Conservation (phyloP, 2,329 filamentous ascomycete species). For the Eutypella sp. region DNA sequence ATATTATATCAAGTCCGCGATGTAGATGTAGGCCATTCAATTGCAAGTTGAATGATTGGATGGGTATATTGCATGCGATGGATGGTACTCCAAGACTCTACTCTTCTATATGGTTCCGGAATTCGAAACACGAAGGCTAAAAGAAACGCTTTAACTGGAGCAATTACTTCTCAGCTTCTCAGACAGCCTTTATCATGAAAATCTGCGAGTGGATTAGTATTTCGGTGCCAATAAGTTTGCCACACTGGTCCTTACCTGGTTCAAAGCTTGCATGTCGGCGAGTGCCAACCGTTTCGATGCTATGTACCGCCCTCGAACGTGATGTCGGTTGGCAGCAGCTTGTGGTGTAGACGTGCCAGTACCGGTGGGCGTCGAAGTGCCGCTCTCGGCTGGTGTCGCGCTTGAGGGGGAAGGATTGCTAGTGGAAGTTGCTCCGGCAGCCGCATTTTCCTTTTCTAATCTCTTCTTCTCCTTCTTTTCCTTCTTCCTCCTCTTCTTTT, state of each 20-base stretch:
- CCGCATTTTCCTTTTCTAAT: constrained; percentile 38
- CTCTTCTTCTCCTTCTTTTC: constrained; percentile 40
- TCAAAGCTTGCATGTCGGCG: constrained; percentile 74
- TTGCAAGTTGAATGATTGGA: too few species aligned
- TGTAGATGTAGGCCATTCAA: too few species aligned
- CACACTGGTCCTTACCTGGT: constrained; percentile 58
- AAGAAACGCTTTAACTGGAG: too few species aligned
- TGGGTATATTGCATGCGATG: too few species aligned
- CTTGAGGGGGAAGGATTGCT: constrained; percentile 14
- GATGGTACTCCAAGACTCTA: too few species aligned
- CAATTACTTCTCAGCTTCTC: too few species aligned
- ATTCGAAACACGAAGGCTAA: too few species aligned
- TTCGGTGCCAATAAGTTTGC: neutral
- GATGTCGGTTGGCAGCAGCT: constrained; percentile 58
- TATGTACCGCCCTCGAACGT: constrained; percentile 76
- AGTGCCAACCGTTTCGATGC: constrained; percentile 82
- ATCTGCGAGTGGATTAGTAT: constrained; percentile 22
- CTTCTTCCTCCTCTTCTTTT: constrained; percentile 42
- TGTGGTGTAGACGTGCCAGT: constrained; percentile 43
- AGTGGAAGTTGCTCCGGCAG: constrained; percentile 19
- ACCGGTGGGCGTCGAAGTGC: constrained; percentile 33
- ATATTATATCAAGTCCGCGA: too few species aligned
- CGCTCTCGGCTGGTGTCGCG: constrained; percentile 27
- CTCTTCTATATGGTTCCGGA: too few species aligned
- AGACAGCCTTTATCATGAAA: constrained; percentile 30